Percentiles rank a stretch among this genome's conserved stretches.
Evolutionary conservation across 2,329 filamentous ascomycete genomes (phyloP).

Genomic region (Cladorrhinum sp.): DNA sequence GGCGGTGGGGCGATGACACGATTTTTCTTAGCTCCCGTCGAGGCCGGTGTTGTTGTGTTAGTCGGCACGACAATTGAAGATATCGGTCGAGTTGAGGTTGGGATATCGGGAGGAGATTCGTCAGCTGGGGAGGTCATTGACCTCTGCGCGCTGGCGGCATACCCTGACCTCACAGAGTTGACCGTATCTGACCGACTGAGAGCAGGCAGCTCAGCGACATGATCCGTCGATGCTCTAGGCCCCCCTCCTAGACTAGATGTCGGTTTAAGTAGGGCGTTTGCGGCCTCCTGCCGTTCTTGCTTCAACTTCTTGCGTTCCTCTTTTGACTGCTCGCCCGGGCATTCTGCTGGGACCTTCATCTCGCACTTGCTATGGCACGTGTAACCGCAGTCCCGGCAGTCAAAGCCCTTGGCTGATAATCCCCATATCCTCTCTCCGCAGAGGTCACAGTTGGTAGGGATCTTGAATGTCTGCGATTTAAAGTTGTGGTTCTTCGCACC

Average conservation of each 20-base stretch:
- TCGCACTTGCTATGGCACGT: conserved; percentile 98
- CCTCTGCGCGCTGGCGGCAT: conserved; percentile 72
- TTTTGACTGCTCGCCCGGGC: conserved; percentile 88
- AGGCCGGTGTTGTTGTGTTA: conserved; percentile 32
- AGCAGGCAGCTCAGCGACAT: conserved; percentile 61
- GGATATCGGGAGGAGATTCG: conserved; percentile 46
- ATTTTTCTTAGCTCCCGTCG: conserved; percentile 51
- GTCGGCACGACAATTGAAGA: conserved; percentile 24
- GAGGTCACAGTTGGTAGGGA: conserved; percentile 96
- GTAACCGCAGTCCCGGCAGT: conserved; percentile 94
- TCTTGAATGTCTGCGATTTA: conserved; percentile 98
- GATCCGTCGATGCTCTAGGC: conserved; percentile 34
- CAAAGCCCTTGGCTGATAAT: conserved; percentile 91
- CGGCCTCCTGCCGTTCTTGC: conserved; percentile 74
- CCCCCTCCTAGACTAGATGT: conserved; percentile 32
- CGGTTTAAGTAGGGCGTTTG: conserved; percentile 58
- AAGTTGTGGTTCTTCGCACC: conserved; percentile 96
- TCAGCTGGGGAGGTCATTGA: conserved; percentile 64
- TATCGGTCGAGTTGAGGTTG: conserved; percentile 35
- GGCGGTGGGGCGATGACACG: conserved; percentile 87
- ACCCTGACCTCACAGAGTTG: conserved; percentile 85
- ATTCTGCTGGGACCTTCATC: conserved; percentile 96
- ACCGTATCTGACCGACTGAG: conserved; percentile 82
- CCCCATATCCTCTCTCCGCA: conserved; percentile 98
- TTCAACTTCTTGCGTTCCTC: conserved; percentile 96